Base-by-base conservation (phyloP, 345 rosid genomes). In the Anastatica hierochuntica region DNA sequence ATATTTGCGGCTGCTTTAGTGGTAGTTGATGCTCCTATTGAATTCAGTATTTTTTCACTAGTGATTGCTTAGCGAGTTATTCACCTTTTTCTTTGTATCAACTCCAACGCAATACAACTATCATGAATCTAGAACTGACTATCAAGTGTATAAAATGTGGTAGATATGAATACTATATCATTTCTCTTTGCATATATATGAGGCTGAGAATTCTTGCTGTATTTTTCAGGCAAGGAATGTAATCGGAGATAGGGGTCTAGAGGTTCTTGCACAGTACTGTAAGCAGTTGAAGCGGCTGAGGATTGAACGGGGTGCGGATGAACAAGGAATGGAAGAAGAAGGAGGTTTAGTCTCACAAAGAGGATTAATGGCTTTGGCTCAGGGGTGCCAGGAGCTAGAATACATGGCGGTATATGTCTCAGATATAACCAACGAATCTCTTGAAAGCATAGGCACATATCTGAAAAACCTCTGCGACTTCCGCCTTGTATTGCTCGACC, bases 281-380 rank as follows among this genome's bases (percentile, higher is more conserved):
- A 81, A 72, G 72, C 72, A 49, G 18, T 74, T 92, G 61, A 81
- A 81, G 73, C 78, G 98, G 77, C 88, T 92, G 58, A 72, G 98
- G 76, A 83, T 92, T 51, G 98, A 88, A 69, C 78, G 84, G 31
- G 95, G 94, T 65, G 95, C 85, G 13, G 95, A 88, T 64, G 98
- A 85, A 67, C 82, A 72, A 43, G 97, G 67, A 46, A 76, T 80
- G 83, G 94, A 70, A 69, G 95, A 88, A 49, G 96, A 85, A 76
- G 94, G 71, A 57, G 95, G 95, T 27, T 49, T 80, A 38, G 95
- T 92, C 54, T 75, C 98, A 10, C 95, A 92, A 13, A 73, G 84
- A 76, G 98, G 98, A 64, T 66, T 92, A 30, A 88, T 73, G 8
- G 84, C 85, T 23, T 55, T 92, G 64, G 85, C 97, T 51, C 82